Evolutionary conservation across 257 asterid species (phyloP).

Genomic region (Mitragyna speciosa): DNA sequence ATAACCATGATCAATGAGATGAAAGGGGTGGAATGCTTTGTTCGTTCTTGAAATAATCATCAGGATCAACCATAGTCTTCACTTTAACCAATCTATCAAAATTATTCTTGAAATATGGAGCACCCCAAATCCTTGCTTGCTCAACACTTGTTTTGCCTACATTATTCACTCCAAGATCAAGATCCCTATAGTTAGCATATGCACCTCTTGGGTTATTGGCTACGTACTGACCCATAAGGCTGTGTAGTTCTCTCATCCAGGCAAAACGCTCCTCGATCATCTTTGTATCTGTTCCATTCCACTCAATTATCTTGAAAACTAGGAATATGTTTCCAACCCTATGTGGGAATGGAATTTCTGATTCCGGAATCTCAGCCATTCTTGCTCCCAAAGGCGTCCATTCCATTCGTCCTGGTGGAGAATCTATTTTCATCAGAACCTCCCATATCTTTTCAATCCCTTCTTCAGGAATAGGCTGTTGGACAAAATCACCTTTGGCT

Average conservation of each 20-base stretch:
- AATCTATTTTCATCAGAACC: neutral
- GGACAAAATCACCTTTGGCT: constrained; percentile 6
- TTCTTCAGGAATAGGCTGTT: neutral
- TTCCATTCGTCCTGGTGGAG: neutral
- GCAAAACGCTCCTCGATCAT: neutral
- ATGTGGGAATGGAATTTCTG: neutral
- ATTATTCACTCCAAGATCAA: constrained; percentile 19
- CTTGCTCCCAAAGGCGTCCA: neutral
- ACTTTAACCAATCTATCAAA: constrained; percentile 22
- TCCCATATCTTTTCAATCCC: too few species aligned
- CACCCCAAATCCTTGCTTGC: constrained; percentile 16
- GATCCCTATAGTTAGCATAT: constrained; percentile 16
- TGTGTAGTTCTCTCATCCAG: constrained; percentile 6
- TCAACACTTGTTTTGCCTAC: neutral
- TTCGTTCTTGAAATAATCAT: constrained; percentile 15
- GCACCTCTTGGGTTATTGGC: constrained; percentile 7
- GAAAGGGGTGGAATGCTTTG: constrained; percentile 17
- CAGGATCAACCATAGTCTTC: constrained; percentile 24
- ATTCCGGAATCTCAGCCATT: neutral
- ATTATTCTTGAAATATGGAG: constrained; percentile 13
- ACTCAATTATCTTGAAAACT: neutral
- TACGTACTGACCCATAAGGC: neutral
- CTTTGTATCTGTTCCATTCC: neutral
- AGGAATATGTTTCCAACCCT: neutral
- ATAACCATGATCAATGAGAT: too few species aligned